These are phyloP conservation scores for Rhizopus microsporus DNA, from an alignment of 371 early-diverging fungal species.

Conservation along the genomic window DNA sequence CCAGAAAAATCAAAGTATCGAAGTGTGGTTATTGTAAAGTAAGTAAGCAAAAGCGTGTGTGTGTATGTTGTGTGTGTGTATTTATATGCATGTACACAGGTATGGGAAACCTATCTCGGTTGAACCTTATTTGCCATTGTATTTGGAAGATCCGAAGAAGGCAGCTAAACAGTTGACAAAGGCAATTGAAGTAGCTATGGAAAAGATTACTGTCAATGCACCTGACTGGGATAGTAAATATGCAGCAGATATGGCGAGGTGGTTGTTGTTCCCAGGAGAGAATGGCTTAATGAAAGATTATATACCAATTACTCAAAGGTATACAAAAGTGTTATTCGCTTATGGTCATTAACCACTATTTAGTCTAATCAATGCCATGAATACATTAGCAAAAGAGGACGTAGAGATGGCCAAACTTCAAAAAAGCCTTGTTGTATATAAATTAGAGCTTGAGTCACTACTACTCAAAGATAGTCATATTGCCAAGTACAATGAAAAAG, in stretches of 20 bases:
- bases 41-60: constrained; percentile 13
- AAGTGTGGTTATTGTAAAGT: constrained; percentile 54
- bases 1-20: constrained; percentile 60
- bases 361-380: constrained; percentile 50
- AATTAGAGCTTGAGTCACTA: constrained; percentile 39
- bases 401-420: constrained; percentile 38
- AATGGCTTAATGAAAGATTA: constrained; percentile 47
- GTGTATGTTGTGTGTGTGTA: neutral
- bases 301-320: constrained; percentile 56
- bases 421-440: constrained; percentile 46
- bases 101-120: constrained; percentile 57
- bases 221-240: constrained; percentile 54
- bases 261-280: constrained; percentile 51
- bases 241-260: constrained; percentile 53
- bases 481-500: constrained; percentile 49
- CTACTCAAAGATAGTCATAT: constrained; percentile 46
- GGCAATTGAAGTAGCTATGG: constrained; percentile 38
- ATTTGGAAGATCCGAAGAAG: constrained; percentile 42
- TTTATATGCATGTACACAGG: constrained; percentile 17
- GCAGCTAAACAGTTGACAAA: constrained; percentile 55
- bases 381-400: constrained; percentile 25
- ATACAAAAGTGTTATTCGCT: neutral
- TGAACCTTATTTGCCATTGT: constrained; percentile 45
- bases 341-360: neutral
- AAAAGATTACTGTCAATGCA: constrained; percentile 50